Evolutionary conservation across 2,329 filamentous ascomycete species (phyloP).

Genomic region (Cordyceps tenuipes): DNA sequence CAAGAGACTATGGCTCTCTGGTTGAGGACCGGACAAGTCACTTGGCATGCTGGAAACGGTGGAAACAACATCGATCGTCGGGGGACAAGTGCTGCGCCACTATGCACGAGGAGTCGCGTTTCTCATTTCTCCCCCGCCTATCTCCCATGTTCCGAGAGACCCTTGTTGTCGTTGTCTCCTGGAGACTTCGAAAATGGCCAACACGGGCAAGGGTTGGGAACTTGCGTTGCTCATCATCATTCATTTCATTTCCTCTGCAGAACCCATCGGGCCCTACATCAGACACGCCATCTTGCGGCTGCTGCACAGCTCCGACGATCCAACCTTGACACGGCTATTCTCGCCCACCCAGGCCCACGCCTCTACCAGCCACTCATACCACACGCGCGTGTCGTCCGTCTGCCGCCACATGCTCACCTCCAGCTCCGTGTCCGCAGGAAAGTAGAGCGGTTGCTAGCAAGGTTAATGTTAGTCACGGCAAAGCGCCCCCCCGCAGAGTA

Average conservation of each 20-base stretch:
- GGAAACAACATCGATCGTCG: background rate
- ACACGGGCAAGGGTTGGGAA: background rate
- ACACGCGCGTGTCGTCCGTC: conserved; percentile 90
- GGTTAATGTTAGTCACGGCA: background rate
- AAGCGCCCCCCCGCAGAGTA: background rate
- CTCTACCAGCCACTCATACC: conserved; percentile 98
- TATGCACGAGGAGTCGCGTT: background rate
- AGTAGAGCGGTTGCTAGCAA: conserved; percentile 67
- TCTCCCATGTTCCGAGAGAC: background rate
- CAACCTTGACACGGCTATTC: conserved; percentile 56
- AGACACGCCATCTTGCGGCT: conserved; percentile 62
- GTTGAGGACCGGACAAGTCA: no score
- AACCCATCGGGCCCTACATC: conserved; percentile 41
- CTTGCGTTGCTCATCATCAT: no score
- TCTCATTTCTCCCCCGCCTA: background rate
- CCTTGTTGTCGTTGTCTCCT: background rate
- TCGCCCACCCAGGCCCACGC: conserved; percentile 60
- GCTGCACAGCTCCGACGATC: conserved; percentile 57
- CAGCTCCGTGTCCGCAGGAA: conserved; percentile 76
- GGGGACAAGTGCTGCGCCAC: background rate
- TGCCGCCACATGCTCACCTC: conserved; percentile 93
- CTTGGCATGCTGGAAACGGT: no score
- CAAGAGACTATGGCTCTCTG: no score
- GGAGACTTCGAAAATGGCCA: background rate
- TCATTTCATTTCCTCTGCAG: background rate